These are phyloP conservation scores for Fusarium stilboides DNA, from an alignment of 2,329 filamentous ascomycete genomes.

Conservation along the genomic window DNA sequence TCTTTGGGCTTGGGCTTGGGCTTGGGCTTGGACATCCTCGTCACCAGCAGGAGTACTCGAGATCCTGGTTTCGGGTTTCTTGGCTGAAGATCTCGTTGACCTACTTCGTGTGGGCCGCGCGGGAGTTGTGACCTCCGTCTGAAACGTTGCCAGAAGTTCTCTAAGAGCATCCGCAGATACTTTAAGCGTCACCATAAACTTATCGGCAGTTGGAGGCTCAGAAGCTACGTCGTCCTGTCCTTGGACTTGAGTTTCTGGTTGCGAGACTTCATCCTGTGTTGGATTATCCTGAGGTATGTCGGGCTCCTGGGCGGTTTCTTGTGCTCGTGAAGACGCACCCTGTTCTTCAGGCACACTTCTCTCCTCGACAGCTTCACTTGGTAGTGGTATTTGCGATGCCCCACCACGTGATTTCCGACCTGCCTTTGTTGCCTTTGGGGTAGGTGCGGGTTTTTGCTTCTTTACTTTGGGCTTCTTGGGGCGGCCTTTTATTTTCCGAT, in stretches of 20 bases:
- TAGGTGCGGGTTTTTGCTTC: constrained; percentile 22
- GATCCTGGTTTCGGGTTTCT: constrained; percentile 5
- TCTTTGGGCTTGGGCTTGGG: background rate
- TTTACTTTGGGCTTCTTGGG: constrained; percentile 32
- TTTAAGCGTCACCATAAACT: constrained; percentile 31
- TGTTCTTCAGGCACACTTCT: background rate
- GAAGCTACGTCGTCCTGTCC: background rate
- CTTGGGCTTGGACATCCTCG: constrained; percentile 4
- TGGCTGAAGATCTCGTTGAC: constrained; percentile 31
- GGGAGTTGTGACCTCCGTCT: constrained; percentile 18
- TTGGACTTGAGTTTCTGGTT: background rate
- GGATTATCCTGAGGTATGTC: background rate
- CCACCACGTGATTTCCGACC: constrained; percentile 10
- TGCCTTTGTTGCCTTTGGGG: constrained; percentile 17
- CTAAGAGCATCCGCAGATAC: constrained; percentile 22
- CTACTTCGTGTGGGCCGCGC: constrained; percentile 22
- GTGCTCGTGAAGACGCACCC: background rate
- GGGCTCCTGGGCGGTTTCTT: constrained; percentile 1
- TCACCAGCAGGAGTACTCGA: background rate
- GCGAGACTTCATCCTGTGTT: background rate
- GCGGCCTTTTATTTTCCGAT: constrained; percentile 50
- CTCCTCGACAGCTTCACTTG: background rate
- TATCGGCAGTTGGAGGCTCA: background rate
- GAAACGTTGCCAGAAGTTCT: background rate
- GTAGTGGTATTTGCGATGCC: background rate